Percentiles rank a stretch among this genome's conserved stretches.
Evolutionary conservation across 768 basidiomycete species (phyloP).

Genomic region (Boletellus emodensis): DNA sequence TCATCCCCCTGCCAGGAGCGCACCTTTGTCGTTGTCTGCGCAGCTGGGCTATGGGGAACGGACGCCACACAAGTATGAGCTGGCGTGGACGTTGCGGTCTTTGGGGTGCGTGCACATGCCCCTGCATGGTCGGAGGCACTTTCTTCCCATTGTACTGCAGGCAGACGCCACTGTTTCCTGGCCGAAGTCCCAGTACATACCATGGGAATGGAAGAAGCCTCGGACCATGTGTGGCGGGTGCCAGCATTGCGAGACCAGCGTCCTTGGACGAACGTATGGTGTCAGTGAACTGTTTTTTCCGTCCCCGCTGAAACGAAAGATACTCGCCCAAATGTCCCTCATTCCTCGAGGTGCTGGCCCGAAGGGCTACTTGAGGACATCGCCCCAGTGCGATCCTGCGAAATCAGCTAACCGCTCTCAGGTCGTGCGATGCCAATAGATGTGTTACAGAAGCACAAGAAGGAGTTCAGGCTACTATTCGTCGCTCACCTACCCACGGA

Average conservation of each 20-base stretch:
- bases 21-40: slow-evolving; percentile 3
- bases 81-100: slow-evolving; percentile 13
- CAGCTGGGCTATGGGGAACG: slow-evolving; percentile 18
- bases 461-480: neutral
- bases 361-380: slow-evolving; percentile 5
- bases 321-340: slow-evolving; percentile 3
- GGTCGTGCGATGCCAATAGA: neutral
- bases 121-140: slow-evolving; percentile 35
- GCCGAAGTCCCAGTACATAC: slow-evolving; percentile 40
- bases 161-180: slow-evolving; percentile 29
- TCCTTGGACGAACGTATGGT: neutral
- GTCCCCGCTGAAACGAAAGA: neutral
- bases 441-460: slow-evolving; percentile 4
- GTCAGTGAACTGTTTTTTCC: neutral
- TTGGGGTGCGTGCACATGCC: slow-evolving; percentile 21
- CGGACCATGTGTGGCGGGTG: slow-evolving; percentile 35
- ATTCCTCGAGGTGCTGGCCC: slow-evolving; percentile 1
- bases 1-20: slow-evolving; percentile 14
- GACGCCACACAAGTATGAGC: neutral
- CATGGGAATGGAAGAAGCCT: slow-evolving; percentile 56
- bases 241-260: slow-evolving; percentile 24
- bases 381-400: neutral
- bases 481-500: slow-evolving; percentile 7
- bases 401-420: slow-evolving; percentile 1
- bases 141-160: slow-evolving; percentile 36